Percentiles rank a stretch among this genome's conserved stretches.
Evolutionary conservation across 441 rosid genomes (phyloP).

Genomic region (Mallotus japonicus): DNA sequence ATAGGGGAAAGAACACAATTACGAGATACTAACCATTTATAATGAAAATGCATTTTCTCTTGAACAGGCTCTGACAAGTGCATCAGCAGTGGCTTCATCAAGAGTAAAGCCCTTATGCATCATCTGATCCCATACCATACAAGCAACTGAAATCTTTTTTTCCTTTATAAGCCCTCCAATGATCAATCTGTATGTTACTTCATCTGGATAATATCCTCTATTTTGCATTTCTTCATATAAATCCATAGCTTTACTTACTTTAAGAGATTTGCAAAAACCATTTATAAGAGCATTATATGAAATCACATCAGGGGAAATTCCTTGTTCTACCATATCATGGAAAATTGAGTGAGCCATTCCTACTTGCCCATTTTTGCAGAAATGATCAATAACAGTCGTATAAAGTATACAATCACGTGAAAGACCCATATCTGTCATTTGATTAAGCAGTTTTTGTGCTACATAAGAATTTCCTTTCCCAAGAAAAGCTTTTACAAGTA

Average conservation of each 20-base stretch:
- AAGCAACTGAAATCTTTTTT: constrained; percentile 58
- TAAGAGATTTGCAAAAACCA: constrained; percentile 66
- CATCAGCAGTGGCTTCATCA: constrained; percentile 66
- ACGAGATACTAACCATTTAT: constrained; percentile 32
- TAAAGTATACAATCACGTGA: constrained; percentile 70
- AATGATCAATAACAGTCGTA: constrained; percentile 68
- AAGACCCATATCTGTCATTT: constrained; percentile 58
- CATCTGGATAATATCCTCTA: constrained; percentile 65
- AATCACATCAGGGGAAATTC: constrained; percentile 68
- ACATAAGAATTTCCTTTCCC: constrained; percentile 52
- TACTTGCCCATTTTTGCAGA: constrained; percentile 71
- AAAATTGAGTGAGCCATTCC: constrained; percentile 59
- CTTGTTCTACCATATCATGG: constrained; percentile 69
- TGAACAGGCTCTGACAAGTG: constrained; percentile 51
- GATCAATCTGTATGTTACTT: constrained; percentile 75
- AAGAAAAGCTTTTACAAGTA: constrained; percentile 67
- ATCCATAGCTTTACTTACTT: constrained; percentile 56
- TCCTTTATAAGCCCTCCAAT: constrained; percentile 69
- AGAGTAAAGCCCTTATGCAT: constrained; percentile 96
- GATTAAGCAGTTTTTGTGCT: constrained; percentile 67
- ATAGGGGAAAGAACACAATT: constrained; percentile 1
- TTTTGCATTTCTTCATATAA: constrained; percentile 71
- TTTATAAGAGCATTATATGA: constrained; percentile 78
- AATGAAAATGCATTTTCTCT: constrained; percentile 30
- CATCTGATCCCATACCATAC: constrained; percentile 92